Percentiles rank a stretch among this genome's conserved stretches.
Evolutionary conservation across 345 rosid genomes (phyloP).

Genomic region (Syzygium oleosum): DNA sequence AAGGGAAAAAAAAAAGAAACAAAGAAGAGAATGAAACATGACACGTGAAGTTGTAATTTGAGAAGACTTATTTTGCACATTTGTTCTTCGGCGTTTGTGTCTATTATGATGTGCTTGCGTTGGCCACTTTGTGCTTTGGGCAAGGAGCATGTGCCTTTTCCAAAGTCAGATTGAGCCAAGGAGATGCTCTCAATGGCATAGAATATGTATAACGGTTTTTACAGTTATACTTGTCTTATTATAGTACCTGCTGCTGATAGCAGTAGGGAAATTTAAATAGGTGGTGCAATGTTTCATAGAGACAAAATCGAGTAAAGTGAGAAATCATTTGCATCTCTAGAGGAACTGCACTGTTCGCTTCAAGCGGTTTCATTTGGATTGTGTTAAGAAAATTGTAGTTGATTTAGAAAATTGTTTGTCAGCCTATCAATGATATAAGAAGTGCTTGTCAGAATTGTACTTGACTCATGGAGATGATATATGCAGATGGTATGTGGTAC

Average conservation of each 20-base stretch:
- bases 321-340: neutral
- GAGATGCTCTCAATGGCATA: neutral
- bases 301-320: neutral
- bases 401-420: neutral
- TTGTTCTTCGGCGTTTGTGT: neutral
- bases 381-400: neutral
- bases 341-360: neutral
- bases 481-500: neutral
- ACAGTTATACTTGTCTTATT: neutral
- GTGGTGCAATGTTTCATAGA: neutral
- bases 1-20: fast-evolving
- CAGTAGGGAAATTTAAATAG: neutral
- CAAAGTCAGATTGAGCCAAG: neutral
- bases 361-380: neutral
- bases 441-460: neutral
- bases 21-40: neutral
- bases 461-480: neutral
- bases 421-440: neutral
- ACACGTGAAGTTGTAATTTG: neutral
- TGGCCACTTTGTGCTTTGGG: neutral
- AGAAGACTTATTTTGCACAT: neutral
- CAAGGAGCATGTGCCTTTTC: neutral
- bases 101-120: neutral
- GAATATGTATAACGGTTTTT: neutral
- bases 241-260: neutral